A percentile compares a stretch with the other conserved stretches of the same genome.
These are phyloP conservation scores for Mikania micrantha DNA, from an alignment of 129 eudicot genomes.

Conservation along the genomic window DNA sequence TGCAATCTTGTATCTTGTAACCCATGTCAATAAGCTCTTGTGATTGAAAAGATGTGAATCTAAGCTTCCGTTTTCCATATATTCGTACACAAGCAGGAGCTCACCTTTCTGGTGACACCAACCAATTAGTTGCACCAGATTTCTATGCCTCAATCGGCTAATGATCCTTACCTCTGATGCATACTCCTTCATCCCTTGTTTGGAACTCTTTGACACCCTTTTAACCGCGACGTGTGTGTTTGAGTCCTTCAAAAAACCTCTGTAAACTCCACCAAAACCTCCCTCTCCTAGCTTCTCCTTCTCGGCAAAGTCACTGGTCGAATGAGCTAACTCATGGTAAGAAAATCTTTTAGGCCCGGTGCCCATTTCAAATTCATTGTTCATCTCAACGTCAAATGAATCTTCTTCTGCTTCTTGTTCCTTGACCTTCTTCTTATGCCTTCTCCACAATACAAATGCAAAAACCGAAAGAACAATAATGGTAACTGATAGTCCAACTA, in stretches of 20 bases:
- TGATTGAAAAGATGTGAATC: too few relatives aligned
- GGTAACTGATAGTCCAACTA: not conserved
- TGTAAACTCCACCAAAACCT: not conserved
- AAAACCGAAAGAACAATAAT: accelerated
- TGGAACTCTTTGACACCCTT: not conserved
- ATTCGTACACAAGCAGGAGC: not conserved
- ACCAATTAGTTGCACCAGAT: not conserved
- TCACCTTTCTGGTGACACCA: not conserved
- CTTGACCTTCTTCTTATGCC: not conserved
- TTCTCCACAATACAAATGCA: not conserved
- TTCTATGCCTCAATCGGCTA: not conserved
- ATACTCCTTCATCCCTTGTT: not conserved
- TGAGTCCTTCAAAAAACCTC: not conserved
- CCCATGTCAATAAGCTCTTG: too few relatives aligned
- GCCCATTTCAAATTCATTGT: not conserved
- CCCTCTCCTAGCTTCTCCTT: not conserved
- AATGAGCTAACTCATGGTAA: not conserved
- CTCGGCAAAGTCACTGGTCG: not conserved
- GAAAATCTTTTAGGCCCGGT: not conserved
- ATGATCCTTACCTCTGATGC: not conserved
- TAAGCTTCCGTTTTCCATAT: too few relatives aligned
- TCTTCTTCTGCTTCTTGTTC: not conserved
- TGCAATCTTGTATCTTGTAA: too few relatives aligned
- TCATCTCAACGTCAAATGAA: not conserved
- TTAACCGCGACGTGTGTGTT: not conserved